These are phyloP conservation scores for Jaminaea rosea DNA, from an alignment of 1,284 basidiomycete genomes.

Conservation along the genomic window DNA sequence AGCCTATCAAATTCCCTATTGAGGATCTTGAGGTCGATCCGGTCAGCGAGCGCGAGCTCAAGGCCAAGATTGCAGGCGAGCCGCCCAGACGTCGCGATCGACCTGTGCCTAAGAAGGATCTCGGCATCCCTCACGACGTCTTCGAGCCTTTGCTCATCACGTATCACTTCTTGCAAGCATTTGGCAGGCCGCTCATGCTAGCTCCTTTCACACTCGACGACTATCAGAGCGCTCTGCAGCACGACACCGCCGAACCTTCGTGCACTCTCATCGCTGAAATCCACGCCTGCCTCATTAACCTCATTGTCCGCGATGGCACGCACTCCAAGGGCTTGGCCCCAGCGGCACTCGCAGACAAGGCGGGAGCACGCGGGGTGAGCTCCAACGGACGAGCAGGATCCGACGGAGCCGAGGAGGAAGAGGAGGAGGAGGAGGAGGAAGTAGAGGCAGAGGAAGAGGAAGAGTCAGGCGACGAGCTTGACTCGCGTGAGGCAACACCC, in stretches of 20 bases:
- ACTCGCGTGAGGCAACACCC: too few relatives aligned
- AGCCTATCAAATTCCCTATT: constrained; percentile 63
- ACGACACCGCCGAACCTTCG: constrained; percentile 61
- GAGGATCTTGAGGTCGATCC: constrained; percentile 51
- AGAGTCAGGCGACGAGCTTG: constrained; percentile 26
- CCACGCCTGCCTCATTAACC: constrained; percentile 79
- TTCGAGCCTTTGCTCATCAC: constrained; percentile 78
- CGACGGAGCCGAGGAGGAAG: background rate
- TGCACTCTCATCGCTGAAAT: constrained; percentile 76
- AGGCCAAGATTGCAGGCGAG: constrained; percentile 27
- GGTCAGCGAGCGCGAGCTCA: constrained; percentile 38
- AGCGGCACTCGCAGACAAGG: constrained; percentile 8
- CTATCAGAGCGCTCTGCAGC: constrained; percentile 75
- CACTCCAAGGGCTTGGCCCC: constrained; percentile 57
- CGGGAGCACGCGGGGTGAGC: constrained; percentile 8
- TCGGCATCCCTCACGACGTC: constrained; percentile 61
- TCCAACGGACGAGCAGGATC: constrained; percentile 5
- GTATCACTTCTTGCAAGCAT: constrained; percentile 87
- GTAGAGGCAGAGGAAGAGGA: constrained; percentile 17
- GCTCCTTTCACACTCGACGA: constrained; percentile 92
- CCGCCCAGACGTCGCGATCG: constrained; percentile 20
- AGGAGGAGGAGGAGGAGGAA: constrained; percentile 36
- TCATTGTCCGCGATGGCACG: constrained; percentile 63
- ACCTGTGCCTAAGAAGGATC: constrained; percentile 54
- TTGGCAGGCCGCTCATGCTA: constrained; percentile 76